Evolutionary conservation across 768 basidiomycete species (phyloP).

Genomic region (Neoboletus brunneissimus): DNA sequence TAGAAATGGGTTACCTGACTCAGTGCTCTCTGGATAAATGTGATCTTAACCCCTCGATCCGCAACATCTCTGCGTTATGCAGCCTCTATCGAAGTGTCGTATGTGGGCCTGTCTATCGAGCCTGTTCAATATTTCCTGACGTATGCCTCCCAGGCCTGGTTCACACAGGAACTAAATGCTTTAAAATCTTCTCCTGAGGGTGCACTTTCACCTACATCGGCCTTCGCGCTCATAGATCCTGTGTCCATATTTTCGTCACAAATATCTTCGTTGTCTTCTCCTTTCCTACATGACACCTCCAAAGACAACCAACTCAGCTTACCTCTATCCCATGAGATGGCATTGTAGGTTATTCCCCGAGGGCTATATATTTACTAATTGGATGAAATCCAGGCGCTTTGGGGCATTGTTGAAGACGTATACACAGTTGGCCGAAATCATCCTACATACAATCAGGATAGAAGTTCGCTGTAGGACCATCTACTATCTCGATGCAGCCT

Average conservation of each 20-base stretch:
- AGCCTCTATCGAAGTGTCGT: constrained; percentile 86
- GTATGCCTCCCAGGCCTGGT: constrained; percentile 65
- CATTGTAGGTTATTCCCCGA: constrained; percentile 55
- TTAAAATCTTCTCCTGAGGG: constrained; percentile 61
- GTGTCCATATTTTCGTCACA: constrained; percentile 41
- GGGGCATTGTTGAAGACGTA: constrained; percentile 89
- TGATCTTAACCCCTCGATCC: constrained; percentile 68
- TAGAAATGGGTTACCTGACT: constrained; percentile 68
- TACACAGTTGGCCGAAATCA: constrained; percentile 81
- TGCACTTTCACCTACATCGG: constrained; percentile 47
- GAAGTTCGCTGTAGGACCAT: constrained; percentile 85
- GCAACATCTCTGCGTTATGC: constrained; percentile 73
- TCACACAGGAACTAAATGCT: constrained; percentile 64
- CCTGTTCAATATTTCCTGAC: constrained; percentile 8
- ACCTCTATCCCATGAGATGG: constrained; percentile 86
- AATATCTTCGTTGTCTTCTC: constrained; percentile 44
- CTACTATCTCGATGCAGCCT: constrained; percentile 75
- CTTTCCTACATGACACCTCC: constrained; percentile 37
- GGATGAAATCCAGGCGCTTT: constrained; percentile 63
- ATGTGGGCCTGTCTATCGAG: constrained; percentile 30
- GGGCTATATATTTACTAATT: constrained; percentile 1
- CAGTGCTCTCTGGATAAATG: constrained; percentile 51
- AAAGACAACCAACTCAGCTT: constrained; percentile 56
- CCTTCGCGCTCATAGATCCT: constrained; percentile 46
- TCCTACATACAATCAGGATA: constrained; percentile 82